Percentiles rank a stretch among this genome's conserved stretches.
phyloP scores from a whole-genome alignment of 176 grass and related monocot species.

The Dendrocalamus sinicus region DNA sequence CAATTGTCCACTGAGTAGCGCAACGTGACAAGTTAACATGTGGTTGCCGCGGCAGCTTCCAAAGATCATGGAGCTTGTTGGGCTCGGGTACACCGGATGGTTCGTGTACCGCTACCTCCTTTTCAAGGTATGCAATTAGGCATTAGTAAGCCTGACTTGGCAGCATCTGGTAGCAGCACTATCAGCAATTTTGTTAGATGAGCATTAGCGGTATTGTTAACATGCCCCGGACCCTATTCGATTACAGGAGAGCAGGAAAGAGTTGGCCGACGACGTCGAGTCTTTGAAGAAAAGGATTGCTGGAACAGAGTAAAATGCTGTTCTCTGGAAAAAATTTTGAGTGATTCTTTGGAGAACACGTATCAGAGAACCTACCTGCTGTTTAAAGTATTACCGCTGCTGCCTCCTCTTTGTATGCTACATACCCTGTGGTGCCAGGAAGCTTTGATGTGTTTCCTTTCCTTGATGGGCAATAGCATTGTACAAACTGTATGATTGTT shows the following conservation, averaged over 20 bases:
- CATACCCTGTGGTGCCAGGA: background rate
- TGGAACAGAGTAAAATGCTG: constrained; percentile 60
- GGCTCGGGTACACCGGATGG: constrained; percentile 90
- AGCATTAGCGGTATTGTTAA: background rate
- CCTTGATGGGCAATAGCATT: background rate
- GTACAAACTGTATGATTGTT: background rate
- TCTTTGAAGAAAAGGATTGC: constrained; percentile 82
- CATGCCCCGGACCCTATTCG: background rate
- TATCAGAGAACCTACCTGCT: constrained; percentile 1
- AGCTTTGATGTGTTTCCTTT: constrained; percentile 5
- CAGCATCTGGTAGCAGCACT: background rate
- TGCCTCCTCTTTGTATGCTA: background rate
- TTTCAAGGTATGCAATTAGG: constrained; percentile 71
- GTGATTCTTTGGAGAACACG: constrained; percentile 15
- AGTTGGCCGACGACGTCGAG: constrained; percentile 65
- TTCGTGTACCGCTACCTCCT: constrained; percentile 97
- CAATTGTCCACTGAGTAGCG: background rate
- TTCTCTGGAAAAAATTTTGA: constrained; percentile 29
- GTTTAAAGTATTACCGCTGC: constrained; percentile 22
- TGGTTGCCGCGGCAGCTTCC: constrained; percentile 66
- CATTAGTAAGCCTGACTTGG: background rate
- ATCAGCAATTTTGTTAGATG: background rate
- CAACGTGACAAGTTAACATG: background rate
- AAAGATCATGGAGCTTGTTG: constrained; percentile 88
- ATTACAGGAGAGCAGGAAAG: constrained; percentile 81